Evolutionary conservation across 108 stramenopile species (phyloP), one percentile per base, ranked within the genome.

Genomic region (Pseudonitzschia pungens): DNA sequence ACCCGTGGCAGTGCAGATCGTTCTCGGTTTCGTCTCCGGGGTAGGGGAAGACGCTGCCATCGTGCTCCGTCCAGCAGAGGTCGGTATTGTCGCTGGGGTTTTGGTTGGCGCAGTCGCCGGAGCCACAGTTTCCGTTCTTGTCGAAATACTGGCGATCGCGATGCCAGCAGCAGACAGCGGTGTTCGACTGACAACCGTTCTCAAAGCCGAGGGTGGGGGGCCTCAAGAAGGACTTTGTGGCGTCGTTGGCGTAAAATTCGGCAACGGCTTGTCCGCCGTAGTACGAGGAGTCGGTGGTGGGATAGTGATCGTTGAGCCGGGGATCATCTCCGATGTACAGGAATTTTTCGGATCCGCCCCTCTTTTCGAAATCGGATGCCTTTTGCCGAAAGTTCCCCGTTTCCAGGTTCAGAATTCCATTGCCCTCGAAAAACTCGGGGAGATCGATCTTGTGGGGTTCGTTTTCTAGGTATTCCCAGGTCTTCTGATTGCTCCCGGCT

Each of bases 81-180:
- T 86, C 59, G 28, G 85, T 78, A 45, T 86, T 86, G 68, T 86
- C 85, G n/a, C 73, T 77, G 8, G 83, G 83, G 58, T 84, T 78
- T 29, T 75, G 76, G 50, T 86, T 78, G 21, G 79, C 72, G 50
- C 85, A 86, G 40, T 83, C 78, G 14, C 56, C 53, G 54, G 64
- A 71, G 41, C 72, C 74, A 65, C 85, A 86, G 41, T 86, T 79
- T 21, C 85, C 85, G 31, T 86, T 86, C 63, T 79, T 76, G 41
- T 86, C 85, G n/a, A 62, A 18, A n/a, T 62, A 62, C 32, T 62
- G 60, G 57, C 85, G 81, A 62, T 84, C 85, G 42, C 77, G 81
- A 62, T 67, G 64, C 81, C 80, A 86, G 77, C 85, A 86, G 56
- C 84, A 85, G 71, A 80, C 73, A 66, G 71, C 73, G 40, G 83